phyloP scores from a whole-genome alignment of 2,329 filamentous ascomycete species.

The Aspergillus novoparasiticus region DNA sequence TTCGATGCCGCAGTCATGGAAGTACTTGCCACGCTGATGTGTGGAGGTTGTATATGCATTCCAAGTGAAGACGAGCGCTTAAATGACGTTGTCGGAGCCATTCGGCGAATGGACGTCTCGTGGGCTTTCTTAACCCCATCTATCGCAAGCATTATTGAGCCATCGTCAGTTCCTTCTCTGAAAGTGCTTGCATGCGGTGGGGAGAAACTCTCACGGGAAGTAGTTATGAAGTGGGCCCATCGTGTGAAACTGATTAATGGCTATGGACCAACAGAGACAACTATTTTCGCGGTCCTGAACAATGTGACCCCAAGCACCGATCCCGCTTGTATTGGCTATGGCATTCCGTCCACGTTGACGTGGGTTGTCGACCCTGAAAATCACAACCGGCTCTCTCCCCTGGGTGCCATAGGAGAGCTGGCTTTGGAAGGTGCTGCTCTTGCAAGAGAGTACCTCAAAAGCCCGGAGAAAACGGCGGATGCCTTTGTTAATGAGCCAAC shows the following conservation, averaged over 20 bases:
- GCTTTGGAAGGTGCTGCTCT: conserved; percentile 41
- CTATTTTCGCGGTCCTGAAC: conserved; percentile 35
- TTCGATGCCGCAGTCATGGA: conserved; percentile 50
- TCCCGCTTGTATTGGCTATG: conserved; percentile 25
- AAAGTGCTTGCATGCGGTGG: conserved; percentile 49
- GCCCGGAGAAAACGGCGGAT: conserved; percentile 34
- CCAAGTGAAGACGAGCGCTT: conserved; percentile 50
- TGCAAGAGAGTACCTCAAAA: conserved; percentile 44
- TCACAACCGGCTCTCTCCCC: conserved; percentile 34
- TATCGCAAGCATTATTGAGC: conserved; percentile 44
- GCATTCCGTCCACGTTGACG: conserved; percentile 24
- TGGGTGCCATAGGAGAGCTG: conserved; percentile 41
- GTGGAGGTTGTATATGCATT: conserved; percentile 53
- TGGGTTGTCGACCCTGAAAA: conserved; percentile 40
- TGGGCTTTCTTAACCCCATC: conserved; percentile 51
- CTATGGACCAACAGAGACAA: conserved; percentile 43
- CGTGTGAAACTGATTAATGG: conserved; percentile 41
- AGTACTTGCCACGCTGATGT: conserved; percentile 40
- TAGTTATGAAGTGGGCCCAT: conserved; percentile 68
- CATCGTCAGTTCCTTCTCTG: conserved; percentile 42
- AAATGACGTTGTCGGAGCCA: conserved; percentile 51
- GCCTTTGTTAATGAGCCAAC: conserved; percentile 30
- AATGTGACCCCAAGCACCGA: conserved; percentile 28
- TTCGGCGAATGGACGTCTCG: conserved; percentile 54
- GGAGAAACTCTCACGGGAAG: conserved; percentile 69